Conservation (phyloP, 2,329 filamentous ascomycete genomes). For the Bertia moriformis region DNA sequence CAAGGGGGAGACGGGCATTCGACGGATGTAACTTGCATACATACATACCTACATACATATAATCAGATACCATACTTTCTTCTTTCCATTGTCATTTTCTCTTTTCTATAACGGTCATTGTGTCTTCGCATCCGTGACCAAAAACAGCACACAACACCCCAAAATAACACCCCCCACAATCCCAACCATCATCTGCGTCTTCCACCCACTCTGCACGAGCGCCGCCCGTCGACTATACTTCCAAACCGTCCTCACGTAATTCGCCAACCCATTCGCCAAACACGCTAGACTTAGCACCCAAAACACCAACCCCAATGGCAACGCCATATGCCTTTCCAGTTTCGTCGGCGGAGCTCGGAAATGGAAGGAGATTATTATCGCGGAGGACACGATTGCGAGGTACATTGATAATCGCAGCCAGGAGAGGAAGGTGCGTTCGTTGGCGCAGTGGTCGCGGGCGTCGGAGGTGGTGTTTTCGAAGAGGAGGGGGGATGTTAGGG, state of each 20-base stretch:
- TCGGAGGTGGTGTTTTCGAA: conserved; percentile 38
- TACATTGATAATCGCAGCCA: conserved; percentile 55
- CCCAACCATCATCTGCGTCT: conserved; percentile 38
- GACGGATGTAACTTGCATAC: conserved; percentile 48
- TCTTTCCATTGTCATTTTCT: background rate
- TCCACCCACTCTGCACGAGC: conserved; percentile 51
- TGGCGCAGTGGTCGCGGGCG: conserved; percentile 37
- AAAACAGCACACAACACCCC: background rate
- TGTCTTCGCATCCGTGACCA: background rate
- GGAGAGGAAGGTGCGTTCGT: conserved; percentile 45
- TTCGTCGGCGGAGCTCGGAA: conserved; percentile 37
- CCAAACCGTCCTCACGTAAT: conserved; percentile 47
- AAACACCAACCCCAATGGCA: conserved; percentile 53
- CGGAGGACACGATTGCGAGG: conserved; percentile 48
- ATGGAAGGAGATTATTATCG: conserved; percentile 54
- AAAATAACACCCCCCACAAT: background rate
- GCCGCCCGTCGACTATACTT: conserved; percentile 43
- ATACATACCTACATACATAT: too few relatives aligned
- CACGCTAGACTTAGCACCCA: conserved; percentile 46
- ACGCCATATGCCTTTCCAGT: conserved; percentile 36
- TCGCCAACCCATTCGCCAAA: conserved; percentile 40
- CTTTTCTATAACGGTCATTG: too few relatives aligned
- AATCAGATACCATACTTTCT: too few relatives aligned
- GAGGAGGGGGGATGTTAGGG: conserved; percentile 28
- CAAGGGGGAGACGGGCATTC: conserved; percentile 42